Conservation (phyloP, 2,329 filamentous ascomycete genomes). For the Zasmidium cellare region DNA sequence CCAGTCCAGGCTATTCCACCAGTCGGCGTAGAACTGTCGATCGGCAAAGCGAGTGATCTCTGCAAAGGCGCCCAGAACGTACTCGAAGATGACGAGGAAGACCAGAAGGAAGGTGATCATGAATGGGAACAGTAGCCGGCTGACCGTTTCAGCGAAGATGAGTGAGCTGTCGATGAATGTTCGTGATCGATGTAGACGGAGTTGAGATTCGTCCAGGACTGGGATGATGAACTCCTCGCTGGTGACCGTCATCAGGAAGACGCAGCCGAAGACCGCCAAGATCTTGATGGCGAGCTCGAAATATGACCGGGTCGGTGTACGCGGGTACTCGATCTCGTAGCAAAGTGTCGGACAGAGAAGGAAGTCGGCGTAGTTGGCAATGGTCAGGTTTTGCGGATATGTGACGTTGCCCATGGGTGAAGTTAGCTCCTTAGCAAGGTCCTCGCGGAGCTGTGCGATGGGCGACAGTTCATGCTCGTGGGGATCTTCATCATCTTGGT, state of each 20-base stretch:
- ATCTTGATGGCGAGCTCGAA: slow-evolving; percentile 80
- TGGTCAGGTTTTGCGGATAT: slow-evolving; percentile 85
- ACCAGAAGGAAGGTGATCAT: slow-evolving; percentile 56
- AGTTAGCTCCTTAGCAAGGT: slow-evolving; percentile 85
- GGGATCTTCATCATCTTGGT: slow-evolving; percentile 18
- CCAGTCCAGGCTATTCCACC: slow-evolving; percentile 79
- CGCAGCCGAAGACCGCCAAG: slow-evolving; percentile 89
- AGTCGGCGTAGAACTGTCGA: slow-evolving; percentile 83
- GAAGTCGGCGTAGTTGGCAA: slow-evolving; percentile 81
- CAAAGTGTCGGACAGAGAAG: slow-evolving; percentile 91
- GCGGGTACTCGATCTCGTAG: slow-evolving; percentile 96
- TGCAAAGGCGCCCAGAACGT: slow-evolving; percentile 88
- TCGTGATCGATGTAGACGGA: slow-evolving; percentile 49
- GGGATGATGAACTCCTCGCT: slow-evolving; percentile 96
- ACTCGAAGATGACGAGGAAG: slow-evolving; percentile 98
- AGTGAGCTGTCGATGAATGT: slow-evolving; percentile 67
- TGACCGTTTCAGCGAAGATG: slow-evolving; percentile 85
- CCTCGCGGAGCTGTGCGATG: slow-evolving; percentile 72
- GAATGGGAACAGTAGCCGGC: slow-evolving; percentile 79
- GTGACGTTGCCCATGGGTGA: slow-evolving; percentile 87
- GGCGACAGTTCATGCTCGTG: slow-evolving; percentile 45
- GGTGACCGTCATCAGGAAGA: slow-evolving; percentile 87
- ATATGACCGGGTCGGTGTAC: slow-evolving; percentile 73
- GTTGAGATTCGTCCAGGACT: slow-evolving; percentile 73
- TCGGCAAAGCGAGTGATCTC: slow-evolving; percentile 85